Evolutionary conservation across 2,329 filamentous ascomycete genomes (phyloP).

Genomic region (Pestalotiopsis sp.): DNA sequence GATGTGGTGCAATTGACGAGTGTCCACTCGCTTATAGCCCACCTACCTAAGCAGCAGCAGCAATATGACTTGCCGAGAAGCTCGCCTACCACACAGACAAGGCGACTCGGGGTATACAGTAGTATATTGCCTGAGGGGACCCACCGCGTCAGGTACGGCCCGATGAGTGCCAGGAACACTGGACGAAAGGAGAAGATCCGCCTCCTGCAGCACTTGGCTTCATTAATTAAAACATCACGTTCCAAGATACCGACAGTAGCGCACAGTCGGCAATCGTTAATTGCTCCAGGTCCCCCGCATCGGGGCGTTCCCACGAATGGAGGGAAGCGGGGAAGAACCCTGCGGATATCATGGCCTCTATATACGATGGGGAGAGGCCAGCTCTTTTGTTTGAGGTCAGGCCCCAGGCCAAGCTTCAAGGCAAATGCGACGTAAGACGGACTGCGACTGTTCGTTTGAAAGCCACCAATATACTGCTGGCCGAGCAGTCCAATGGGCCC

Average conservation of each 20-base stretch:
- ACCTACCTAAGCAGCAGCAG: not conserved
- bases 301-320: not conserved
- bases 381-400: not conserved
- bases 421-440: slow-evolving; percentile 4
- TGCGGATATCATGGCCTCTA: not conserved
- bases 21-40: not conserved
- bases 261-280: not conserved
- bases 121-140: not conserved
- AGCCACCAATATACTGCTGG: not conserved
- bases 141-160: slow-evolving; percentile 3
- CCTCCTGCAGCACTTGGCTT: not conserved
- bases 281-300: not conserved
- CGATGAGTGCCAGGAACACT: not conserved
- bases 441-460: not conserved
- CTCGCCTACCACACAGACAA: not conserved
- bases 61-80: not conserved
- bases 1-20: not conserved
- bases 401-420: too few species aligned
- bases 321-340: slow-evolving; percentile 7
- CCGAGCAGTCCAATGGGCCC: slow-evolving; percentile 1
- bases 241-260: not conserved
- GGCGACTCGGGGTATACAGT: not conserved
- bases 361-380: not conserved
- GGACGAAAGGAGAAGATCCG: not conserved
- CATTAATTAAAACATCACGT: not conserved